Percentiles rank a stretch among this genome's conserved stretches.
Evolutionary conservation across 352 stramenopile species (phyloP).

Genomic region (Elongisporangium undulatum): DNA sequence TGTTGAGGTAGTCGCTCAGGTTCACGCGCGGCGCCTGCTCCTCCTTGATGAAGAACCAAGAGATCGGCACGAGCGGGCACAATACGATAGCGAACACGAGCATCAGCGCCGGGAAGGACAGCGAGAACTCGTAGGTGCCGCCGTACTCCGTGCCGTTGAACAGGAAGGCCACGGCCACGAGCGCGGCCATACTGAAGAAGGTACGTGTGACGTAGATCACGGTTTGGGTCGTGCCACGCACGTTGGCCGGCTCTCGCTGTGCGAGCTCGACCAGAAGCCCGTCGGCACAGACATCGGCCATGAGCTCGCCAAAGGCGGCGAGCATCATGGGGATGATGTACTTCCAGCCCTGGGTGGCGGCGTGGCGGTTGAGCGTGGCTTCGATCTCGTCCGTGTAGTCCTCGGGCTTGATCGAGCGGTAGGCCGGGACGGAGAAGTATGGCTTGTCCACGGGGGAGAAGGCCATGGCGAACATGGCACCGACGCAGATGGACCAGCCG

Average conservation of each 20-base stretch:
- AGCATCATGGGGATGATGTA: conserved; percentile 46
- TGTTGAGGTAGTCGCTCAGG: conserved; percentile 38
- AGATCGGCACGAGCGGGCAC: conserved; percentile 27
- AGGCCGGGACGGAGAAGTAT: conserved; percentile 30
- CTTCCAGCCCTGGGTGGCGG: conserved; percentile 20
- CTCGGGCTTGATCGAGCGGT: conserved; percentile 31
- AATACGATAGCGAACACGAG: conserved; percentile 22
- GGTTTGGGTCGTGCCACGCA: conserved; percentile 43
- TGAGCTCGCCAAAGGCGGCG: conserved; percentile 35
- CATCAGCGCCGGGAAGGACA: conserved; percentile 37
- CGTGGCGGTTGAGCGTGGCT: conserved; percentile 30
- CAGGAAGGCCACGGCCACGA: conserved; percentile 33
- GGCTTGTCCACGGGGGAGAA: conserved; percentile 22
- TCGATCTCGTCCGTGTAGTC: conserved; percentile 38
- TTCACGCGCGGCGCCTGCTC: conserved; percentile 19
- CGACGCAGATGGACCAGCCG: conserved; percentile 32
- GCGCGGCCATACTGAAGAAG: conserved; percentile 25
- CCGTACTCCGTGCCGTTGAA: conserved; percentile 47
- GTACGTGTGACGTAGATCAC: conserved; percentile 44
- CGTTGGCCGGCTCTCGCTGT: conserved; percentile 36
- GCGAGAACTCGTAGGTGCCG: conserved; percentile 37
- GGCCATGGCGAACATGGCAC: conserved; percentile 37
- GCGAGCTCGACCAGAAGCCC: conserved; percentile 44
- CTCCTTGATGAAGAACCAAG: conserved; percentile 39
- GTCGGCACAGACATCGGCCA: conserved; percentile 46